phyloP scores from a whole-genome alignment of 768 basidiomycete species.

The Phaffia australis region DNA sequence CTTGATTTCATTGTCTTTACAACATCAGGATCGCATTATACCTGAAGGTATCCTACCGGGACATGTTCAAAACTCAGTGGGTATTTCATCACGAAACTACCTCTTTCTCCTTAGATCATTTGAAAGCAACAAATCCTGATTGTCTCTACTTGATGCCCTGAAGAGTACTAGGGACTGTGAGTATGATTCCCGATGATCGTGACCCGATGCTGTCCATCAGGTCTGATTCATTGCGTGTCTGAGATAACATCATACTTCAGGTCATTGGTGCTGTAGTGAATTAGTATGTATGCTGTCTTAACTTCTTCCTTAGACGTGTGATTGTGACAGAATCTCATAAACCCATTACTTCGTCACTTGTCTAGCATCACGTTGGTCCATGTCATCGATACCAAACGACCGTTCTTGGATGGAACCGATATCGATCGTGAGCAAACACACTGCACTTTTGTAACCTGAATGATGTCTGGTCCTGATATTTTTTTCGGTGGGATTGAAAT shows the following conservation, averaged over 20 bases:
- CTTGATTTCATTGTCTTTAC: neutral
- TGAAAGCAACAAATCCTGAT: too few species aligned
- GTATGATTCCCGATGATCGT: too few species aligned
- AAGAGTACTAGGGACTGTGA: too few species aligned
- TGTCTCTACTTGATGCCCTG: too few species aligned
- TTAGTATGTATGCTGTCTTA: conserved; percentile 26
- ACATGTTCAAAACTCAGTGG: neutral
- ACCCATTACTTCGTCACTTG: conserved; percentile 24
- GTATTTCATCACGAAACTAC: too few species aligned
- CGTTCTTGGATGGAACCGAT: conserved; percentile 35
- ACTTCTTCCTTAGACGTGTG: neutral
- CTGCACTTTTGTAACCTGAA: neutral
- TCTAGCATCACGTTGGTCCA: conserved; percentile 31
- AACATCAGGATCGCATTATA: conserved; percentile 29
- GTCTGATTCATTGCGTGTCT: too few species aligned
- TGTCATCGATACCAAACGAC: conserved; percentile 35
- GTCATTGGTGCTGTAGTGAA: conserved; percentile 36
- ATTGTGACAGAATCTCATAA: conserved; percentile 10
- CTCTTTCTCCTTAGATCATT: too few species aligned
- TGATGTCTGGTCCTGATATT: neutral
- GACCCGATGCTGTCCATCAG: too few species aligned
- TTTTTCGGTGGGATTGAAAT: neutral
- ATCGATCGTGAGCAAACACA: conserved; percentile 30
- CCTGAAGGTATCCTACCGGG: conserved; percentile 15
- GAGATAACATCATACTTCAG: neutral